These are phyloP conservation scores for Aspergillus sp. DNA, from an alignment of 2,329 filamentous ascomycete species.

Conservation along the genomic window DNA sequence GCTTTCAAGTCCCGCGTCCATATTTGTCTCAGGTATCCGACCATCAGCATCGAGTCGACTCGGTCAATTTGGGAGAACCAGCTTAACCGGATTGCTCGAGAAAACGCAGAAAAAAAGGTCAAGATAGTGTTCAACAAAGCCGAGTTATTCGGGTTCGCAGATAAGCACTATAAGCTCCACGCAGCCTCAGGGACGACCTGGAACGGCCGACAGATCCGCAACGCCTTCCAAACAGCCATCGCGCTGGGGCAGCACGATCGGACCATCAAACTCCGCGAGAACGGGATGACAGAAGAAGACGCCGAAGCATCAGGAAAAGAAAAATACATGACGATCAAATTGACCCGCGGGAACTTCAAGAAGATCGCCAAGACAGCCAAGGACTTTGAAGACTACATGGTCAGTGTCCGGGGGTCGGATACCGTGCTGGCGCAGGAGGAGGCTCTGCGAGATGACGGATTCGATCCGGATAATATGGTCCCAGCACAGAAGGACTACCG, in stretches of 20 bases:
- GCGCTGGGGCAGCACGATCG: neutral
- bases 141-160: neutral
- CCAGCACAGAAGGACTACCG: neutral
- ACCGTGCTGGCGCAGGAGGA: neutral
- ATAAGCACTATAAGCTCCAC: neutral
- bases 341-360: neutral
- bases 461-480: neutral
- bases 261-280: neutral
- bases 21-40: conserved; percentile 43
- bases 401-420: neutral
- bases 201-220: neutral
- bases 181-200: neutral
- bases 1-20: conserved; percentile 54
- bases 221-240: neutral
- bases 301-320: neutral
- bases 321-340: neutral
- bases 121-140: neutral
- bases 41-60: conserved; percentile 42
- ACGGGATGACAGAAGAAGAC: neutral
- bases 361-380: neutral
- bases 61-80: conserved; percentile 44
- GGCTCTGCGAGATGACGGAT: neutral
- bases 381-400: neutral
- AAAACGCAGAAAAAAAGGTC: neutral
- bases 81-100: neutral